phyloP scores from a whole-genome alignment of 2,329 filamentous ascomycete genomes.

The Xylaria sp. region DNA sequence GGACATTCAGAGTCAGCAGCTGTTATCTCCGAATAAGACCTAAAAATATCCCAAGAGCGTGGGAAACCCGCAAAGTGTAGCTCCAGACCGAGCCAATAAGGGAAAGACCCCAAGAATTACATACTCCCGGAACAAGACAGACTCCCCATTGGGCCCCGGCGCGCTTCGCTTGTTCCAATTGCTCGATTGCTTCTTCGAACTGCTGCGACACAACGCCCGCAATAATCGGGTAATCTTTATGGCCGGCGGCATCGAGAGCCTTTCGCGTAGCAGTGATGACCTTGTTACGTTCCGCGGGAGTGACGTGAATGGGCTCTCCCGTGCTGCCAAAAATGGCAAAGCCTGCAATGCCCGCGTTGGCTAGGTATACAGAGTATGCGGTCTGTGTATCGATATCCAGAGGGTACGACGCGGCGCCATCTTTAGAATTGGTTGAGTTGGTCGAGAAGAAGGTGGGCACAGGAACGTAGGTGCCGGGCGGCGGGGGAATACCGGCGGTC shows the following conservation, averaged over 20 bases:
- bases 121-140: constrained; percentile 66
- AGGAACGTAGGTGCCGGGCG: constrained; percentile 67
- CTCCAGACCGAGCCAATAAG: neutral
- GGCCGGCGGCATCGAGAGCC: constrained; percentile 65
- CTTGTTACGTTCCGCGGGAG: constrained; percentile 64
- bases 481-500: constrained; percentile 50
- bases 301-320: constrained; percentile 71
- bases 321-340: constrained; percentile 72
- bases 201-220: constrained; percentile 45
- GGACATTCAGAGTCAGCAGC: constrained; percentile 8
- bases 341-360: constrained; percentile 67
- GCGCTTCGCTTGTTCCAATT: constrained; percentile 59
- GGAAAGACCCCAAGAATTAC: neutral
- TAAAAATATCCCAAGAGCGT: neutral
- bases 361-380: constrained; percentile 68
- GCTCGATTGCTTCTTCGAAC: constrained; percentile 56
- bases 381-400: constrained; percentile 68
- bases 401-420: constrained; percentile 57
- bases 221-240: constrained; percentile 68
- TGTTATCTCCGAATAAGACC: neutral
- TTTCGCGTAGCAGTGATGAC: constrained; percentile 66
- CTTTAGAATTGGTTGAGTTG: constrained; percentile 48
- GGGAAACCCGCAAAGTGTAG: neutral
- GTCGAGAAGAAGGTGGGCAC: constrained; percentile 71
- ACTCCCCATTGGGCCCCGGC: constrained; percentile 71